These are phyloP conservation scores for Cladobotryum protrusum DNA, from an alignment of 2,329 filamentous ascomycete genomes.

Conservation along the genomic window DNA sequence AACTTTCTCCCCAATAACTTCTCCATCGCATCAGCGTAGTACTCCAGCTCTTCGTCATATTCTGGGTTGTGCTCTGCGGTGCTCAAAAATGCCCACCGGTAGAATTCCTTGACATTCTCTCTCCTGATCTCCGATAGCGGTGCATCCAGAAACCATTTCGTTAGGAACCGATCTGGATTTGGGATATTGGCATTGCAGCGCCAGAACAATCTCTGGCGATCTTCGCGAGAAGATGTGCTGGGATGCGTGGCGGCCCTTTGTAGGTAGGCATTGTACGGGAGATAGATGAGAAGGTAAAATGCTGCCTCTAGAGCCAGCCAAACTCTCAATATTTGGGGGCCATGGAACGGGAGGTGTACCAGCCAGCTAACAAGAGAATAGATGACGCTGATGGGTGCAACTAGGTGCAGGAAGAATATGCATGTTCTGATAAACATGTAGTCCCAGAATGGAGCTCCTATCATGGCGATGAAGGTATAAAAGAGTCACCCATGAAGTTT, in stretches of 20 bases:
- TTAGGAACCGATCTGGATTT: slow-evolving; percentile 46
- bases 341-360: slow-evolving; percentile 19
- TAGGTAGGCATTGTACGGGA: slow-evolving; percentile 45
- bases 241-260: slow-evolving; percentile 48
- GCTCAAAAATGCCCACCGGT: slow-evolving; percentile 55
- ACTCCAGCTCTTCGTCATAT: slow-evolving; percentile 48
- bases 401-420: slow-evolving; percentile 41
- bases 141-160: slow-evolving; percentile 53
- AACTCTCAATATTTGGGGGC: slow-evolving; percentile 30
- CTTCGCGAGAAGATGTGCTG: slow-evolving; percentile 32
- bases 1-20: slow-evolving; percentile 43
- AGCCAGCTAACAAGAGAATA: slow-evolving; percentile 32
- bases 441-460: slow-evolving; percentile 16
- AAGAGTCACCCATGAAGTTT: too few species aligned
- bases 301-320: slow-evolving; percentile 44
- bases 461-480: too few species aligned
- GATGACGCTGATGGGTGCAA: slow-evolving; percentile 43
- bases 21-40: slow-evolving; percentile 47
- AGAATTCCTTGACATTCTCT: slow-evolving; percentile 55
- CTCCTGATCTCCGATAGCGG: slow-evolving; percentile 44
- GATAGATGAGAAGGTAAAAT: slow-evolving; percentile 49
- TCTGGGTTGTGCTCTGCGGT: slow-evolving; percentile 34
- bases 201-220: slow-evolving; percentile 44
- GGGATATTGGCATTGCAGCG: slow-evolving; percentile 46
- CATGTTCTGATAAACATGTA: slow-evolving; percentile 37